Evolutionary conservation across 768 basidiomycete species (phyloP).

Genomic region (Agaricus subrufescens): DNA sequence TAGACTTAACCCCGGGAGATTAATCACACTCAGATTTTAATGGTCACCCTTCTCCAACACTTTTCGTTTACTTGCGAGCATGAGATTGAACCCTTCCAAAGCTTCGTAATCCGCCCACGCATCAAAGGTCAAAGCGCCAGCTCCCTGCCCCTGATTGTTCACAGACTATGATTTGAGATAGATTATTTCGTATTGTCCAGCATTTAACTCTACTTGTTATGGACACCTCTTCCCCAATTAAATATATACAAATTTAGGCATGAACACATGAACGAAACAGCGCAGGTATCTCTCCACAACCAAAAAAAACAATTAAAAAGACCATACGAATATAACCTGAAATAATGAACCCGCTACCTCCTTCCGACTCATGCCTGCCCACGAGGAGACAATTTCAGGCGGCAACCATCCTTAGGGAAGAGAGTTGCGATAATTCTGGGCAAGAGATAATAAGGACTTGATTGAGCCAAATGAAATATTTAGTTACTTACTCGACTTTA

Average conservation of each 20-base stretch:
- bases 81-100: constrained; percentile 60
- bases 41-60: constrained; percentile 45
- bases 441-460: constrained; percentile 1
- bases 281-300: not conserved
- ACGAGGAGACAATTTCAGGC: constrained; percentile 72
- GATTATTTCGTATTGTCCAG: not conserved
- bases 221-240: not conserved
- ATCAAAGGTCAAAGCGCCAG: constrained; percentile 47
- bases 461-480: not conserved
- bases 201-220: not conserved
- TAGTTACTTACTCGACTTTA: constrained; percentile 67
- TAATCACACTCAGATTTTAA: constrained; percentile 26
- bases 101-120: constrained; percentile 60
- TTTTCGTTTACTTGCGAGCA: constrained; percentile 48
- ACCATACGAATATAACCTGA: not conserved
- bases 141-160: constrained; percentile 52
- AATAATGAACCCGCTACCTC: not conserved
- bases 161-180: constrained; percentile 23
- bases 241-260: not conserved
- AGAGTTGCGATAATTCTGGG: constrained; percentile 88
- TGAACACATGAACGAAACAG: not conserved
- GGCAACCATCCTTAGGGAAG: constrained; percentile 92
- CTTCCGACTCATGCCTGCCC: constrained; percentile 14
- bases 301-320: not conserved
- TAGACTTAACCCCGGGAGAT: not conserved